These are phyloP conservation scores for Vaucheria bursata DNA, from an alignment of 352 stramenopile genomes.

Conservation along the genomic window DNA sequence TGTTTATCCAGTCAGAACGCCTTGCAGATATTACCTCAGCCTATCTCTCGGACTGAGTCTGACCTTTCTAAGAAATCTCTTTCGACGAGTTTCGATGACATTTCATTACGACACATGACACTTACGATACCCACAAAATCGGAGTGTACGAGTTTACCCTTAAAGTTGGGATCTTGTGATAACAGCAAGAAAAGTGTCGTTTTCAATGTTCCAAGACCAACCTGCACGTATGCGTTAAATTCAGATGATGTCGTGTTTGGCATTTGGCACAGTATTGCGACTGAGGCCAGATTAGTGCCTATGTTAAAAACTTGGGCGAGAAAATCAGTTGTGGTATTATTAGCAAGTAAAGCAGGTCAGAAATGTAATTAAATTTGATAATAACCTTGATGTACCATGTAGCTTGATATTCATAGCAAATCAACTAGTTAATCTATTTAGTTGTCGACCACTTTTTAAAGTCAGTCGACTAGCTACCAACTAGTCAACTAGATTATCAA, in stretches of 20 bases:
- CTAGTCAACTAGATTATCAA: no score
- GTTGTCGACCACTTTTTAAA: no score
- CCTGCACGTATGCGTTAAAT: constrained; percentile 15
- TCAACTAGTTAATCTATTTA: no score
- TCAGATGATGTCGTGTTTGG: constrained; percentile 29
- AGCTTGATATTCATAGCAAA: not conserved
- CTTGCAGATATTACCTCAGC: no score
- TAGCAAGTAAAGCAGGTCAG: constrained; percentile 8
- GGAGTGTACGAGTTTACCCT: not conserved
- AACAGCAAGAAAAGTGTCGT: not conserved
- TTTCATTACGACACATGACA: not conserved
- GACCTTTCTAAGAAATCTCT: no score
- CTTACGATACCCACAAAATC: not conserved
- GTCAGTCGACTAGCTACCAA: no score
- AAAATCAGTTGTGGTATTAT: constrained; percentile 12
- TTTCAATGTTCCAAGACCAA: not conserved
- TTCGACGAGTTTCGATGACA: no score
- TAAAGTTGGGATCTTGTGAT: not conserved
- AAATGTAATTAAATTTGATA: no score
- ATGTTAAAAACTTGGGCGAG: constrained; percentile 31
- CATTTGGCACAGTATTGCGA: constrained; percentile 40
- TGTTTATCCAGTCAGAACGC: no score
- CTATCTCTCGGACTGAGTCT: no score
- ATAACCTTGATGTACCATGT: no score
- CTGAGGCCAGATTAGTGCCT: constrained; percentile 24